Conservation (phyloP, 768 basidiomycete species). For the Boletus tylopilopsis region DNA sequence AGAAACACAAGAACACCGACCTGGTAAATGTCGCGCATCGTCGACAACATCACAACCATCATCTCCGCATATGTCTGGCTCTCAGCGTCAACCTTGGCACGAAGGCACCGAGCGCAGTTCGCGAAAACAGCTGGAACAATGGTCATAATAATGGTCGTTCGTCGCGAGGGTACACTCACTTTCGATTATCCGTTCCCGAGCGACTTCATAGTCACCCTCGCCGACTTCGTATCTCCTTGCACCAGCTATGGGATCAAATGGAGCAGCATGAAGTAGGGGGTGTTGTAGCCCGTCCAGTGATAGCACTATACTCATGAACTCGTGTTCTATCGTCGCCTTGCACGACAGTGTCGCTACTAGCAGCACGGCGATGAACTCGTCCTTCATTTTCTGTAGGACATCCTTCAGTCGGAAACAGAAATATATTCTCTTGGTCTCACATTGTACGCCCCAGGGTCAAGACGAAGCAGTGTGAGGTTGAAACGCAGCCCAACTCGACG, state of each 20-base stretch:
- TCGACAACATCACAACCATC: conserved; percentile 44
- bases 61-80: conserved; percentile 40
- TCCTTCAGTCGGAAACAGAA: not conserved
- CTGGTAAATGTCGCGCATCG: conserved; percentile 46
- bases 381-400: conserved; percentile 38
- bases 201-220: conserved; percentile 26
- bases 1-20: conserved; percentile 29
- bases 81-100: conserved; percentile 27
- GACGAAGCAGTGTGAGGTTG: conserved; percentile 49
- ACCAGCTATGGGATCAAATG: conserved; percentile 21
- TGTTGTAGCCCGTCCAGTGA: conserved; percentile 56
- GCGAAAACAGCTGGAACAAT: conserved; percentile 40
- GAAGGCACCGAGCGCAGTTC: conserved; percentile 40
- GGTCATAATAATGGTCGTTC: conserved; percentile 6
- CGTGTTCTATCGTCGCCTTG: conserved; percentile 50
- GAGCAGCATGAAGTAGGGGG: conserved; percentile 41
- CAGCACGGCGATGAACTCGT: conserved; percentile 52
- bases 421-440: conserved; percentile 35
- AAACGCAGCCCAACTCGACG: conserved; percentile 62
- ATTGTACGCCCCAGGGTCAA: conserved; percentile 58
- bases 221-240: conserved; percentile 31
- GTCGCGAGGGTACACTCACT: conserved; percentile 27
- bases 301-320: conserved; percentile 55
- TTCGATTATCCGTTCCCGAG: conserved; percentile 38
- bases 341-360: conserved; percentile 49